Evolutionary conservation across 768 basidiomycete species (phyloP).

Genomic region (Pleurotus tuoliensis): DNA sequence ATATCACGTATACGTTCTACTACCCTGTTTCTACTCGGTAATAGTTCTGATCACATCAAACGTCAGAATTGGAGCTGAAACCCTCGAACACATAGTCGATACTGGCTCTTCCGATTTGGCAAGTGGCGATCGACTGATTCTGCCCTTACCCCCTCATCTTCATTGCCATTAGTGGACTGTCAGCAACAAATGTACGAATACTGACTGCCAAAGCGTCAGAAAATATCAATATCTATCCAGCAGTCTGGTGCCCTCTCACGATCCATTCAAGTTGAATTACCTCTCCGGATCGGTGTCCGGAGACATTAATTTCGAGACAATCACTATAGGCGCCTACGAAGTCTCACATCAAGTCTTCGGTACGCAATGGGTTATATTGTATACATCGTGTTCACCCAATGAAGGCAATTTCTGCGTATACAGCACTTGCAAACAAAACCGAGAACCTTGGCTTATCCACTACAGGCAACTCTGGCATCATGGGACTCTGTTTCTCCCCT

Average conservation of each 20-base stretch:
- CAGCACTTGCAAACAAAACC: constrained; percentile 34
- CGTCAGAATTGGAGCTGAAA: constrained; percentile 34
- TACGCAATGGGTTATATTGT: constrained; percentile 13
- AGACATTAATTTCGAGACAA: constrained; percentile 39
- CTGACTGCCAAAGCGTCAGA: constrained; percentile 42
- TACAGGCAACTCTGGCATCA: constrained; percentile 50
- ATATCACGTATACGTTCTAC: constrained; percentile 12
- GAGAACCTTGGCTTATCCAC: constrained; percentile 36
- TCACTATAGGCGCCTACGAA: constrained; percentile 30
- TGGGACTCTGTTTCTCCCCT: constrained; percentile 50
- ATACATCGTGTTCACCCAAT: constrained; percentile 13
- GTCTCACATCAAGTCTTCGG: constrained; percentile 48
- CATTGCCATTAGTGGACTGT: constrained; percentile 44
- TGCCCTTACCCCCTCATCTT: too few species aligned
- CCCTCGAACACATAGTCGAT: constrained; percentile 44
- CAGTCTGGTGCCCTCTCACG: constrained; percentile 26
- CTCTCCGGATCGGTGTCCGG: constrained; percentile 49
- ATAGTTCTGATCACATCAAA: constrained; percentile 9
- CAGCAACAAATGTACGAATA: constrained; percentile 37
- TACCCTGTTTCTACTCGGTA: not conserved
- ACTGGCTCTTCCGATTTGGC: constrained; percentile 60
- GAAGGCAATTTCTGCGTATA: too few species aligned
- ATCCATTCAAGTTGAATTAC: constrained; percentile 42
- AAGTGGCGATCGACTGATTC: constrained; percentile 10
- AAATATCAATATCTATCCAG: constrained; percentile 31